These are phyloP conservation scores for Capsicum baccatum DNA, from an alignment of 257 asterid genomes.

Conservation along the genomic window DNA sequence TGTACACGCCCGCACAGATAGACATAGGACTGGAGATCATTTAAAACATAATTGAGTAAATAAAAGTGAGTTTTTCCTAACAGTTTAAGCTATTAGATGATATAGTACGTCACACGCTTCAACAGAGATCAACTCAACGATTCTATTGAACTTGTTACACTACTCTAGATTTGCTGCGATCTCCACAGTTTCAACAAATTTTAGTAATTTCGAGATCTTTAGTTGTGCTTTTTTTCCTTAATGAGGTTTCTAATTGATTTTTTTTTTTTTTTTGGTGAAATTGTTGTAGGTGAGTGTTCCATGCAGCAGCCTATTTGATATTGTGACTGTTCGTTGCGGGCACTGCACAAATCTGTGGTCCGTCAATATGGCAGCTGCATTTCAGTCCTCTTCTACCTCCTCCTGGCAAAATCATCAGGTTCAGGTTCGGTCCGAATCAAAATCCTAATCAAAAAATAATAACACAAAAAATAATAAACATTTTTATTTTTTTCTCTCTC, in stretches of 20 bases:
- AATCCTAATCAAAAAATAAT: background rate
- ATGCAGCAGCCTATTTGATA: slow-evolving; percentile 75
- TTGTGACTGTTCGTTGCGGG: slow-evolving; percentile 93
- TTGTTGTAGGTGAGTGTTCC: slow-evolving; percentile 84
- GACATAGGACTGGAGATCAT: background rate
- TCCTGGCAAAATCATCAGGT: slow-evolving; percentile 59
- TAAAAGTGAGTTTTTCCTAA: background rate
- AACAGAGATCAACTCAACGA: too few relatives aligned
- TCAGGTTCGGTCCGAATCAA: slow-evolving; percentile 30
- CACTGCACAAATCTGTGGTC: slow-evolving; percentile 87
- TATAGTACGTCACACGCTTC: background rate
- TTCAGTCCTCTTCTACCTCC: slow-evolving; percentile 45
- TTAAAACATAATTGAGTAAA: background rate
- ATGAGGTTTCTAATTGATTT: background rate
- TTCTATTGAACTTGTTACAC: background rate
- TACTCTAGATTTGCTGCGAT: background rate
- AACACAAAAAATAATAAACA: background rate
- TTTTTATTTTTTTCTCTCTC: background rate
- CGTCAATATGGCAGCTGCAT: slow-evolving; percentile 90
- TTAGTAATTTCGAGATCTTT: background rate
- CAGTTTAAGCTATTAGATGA: too few relatives aligned
- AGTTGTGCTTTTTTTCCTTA: background rate
- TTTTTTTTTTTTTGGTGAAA: background rate
- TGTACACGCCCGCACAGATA: background rate
- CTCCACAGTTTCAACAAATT: background rate